phyloP scores from a whole-genome alignment of 2,329 filamentous ascomycete genomes.

The Curvularia sp. region DNA sequence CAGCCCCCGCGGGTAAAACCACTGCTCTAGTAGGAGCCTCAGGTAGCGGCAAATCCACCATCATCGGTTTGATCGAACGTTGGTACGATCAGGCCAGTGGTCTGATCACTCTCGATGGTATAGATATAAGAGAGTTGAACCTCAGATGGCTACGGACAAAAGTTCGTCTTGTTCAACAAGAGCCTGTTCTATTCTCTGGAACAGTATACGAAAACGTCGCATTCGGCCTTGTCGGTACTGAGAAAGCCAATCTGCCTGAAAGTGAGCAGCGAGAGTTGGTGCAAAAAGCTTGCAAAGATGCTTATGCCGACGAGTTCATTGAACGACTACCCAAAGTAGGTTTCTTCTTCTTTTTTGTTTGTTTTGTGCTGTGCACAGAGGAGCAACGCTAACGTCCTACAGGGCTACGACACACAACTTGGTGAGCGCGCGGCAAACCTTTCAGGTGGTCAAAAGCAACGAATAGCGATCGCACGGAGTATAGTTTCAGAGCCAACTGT shows the following conservation, averaged over 20 bases:
- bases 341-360: constrained; percentile 5
- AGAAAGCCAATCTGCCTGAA: constrained; percentile 58
- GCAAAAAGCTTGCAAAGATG: constrained; percentile 80
- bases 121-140: constrained; percentile 79
- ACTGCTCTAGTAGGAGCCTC: constrained; percentile 93
- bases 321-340: constrained; percentile 59
- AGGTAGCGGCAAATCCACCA: constrained; percentile 92
- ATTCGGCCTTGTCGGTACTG: constrained; percentile 75
- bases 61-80: constrained; percentile 75
- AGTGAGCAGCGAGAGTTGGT: constrained; percentile 75
- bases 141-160: constrained; percentile 90
- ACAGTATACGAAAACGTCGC: constrained; percentile 88
- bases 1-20: constrained; percentile 85
- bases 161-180: constrained; percentile 88
- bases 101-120: constrained; percentile 40
- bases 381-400: constrained; percentile 55
- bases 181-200: constrained; percentile 86
- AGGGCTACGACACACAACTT: constrained; percentile 91
- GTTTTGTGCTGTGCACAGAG: not conserved
- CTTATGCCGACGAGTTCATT: constrained; percentile 96
- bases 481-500: constrained; percentile 89
- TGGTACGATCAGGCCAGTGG: constrained; percentile 48
- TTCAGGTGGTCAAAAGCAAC: constrained; percentile 93
- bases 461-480: constrained; percentile 89
- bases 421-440: constrained; percentile 90